phyloP scores from a whole-genome alignment of 345 rosid genomes.

The Firmiana major region DNA sequence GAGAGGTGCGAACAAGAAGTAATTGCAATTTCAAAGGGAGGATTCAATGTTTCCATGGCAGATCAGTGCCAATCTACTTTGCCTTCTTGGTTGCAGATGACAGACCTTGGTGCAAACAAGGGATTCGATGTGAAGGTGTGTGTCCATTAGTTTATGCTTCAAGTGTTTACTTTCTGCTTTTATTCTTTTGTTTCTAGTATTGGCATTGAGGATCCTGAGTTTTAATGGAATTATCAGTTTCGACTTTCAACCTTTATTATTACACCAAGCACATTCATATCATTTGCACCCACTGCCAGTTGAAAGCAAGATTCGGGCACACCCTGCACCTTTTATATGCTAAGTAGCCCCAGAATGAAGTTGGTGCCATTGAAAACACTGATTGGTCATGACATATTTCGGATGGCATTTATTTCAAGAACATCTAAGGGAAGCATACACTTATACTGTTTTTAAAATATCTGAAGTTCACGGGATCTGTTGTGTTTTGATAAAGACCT shows the following conservation, averaged over 20 bases:
- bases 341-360: not conserved
- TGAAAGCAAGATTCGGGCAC: not conserved
- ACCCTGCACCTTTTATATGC: not conserved
- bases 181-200: not conserved
- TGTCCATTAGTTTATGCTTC: conserved; percentile 16
- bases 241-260: not conserved
- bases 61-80: conserved; percentile 56
- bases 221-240: not conserved
- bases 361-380: not conserved
- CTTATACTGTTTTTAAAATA: not conserved
- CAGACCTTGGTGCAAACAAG: conserved; percentile 39
- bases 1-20: conserved; percentile 47
- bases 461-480: not conserved
- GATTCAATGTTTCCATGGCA: conserved; percentile 43
- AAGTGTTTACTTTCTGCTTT: not conserved
- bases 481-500: not conserved
- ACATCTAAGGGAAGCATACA: not conserved
- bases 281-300: not conserved
- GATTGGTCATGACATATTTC: not conserved
- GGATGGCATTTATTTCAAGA: not conserved
- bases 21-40: conserved; percentile 32
- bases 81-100: conserved; percentile 75
- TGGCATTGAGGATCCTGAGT: not conserved
- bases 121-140: conserved; percentile 44
- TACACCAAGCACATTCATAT: not conserved